Conservation (phyloP, 352 stramenopile genomes). For the Globisporangium barbulae region DNA sequence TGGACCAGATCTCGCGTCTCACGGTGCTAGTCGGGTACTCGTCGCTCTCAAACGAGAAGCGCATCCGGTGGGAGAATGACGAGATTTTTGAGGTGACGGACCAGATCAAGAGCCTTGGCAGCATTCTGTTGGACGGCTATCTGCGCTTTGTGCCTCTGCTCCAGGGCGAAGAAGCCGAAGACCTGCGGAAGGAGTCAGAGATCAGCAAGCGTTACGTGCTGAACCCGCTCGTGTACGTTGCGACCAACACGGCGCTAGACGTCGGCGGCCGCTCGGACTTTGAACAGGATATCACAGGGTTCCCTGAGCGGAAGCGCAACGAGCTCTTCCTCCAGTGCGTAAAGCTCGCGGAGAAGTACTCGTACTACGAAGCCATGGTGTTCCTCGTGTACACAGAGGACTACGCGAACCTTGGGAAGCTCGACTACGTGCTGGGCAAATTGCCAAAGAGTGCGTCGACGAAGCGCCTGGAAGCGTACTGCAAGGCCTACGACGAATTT, state of each 20-base stretch:
- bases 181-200: conserved; percentile 56
- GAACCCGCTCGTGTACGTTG: conserved; percentile 72
- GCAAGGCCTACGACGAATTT: conserved; percentile 51
- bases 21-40: conserved; percentile 53
- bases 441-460: conserved; percentile 41
- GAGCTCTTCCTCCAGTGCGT: conserved; percentile 59
- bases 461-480: conserved; percentile 69
- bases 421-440: conserved; percentile 74
- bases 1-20: conserved; percentile 59
- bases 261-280: conserved; percentile 14
- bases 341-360: conserved; percentile 59
- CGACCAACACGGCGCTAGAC: conserved; percentile 30
- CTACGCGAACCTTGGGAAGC: conserved; percentile 44
- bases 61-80: conserved; percentile 43
- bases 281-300: conserved; percentile 17
- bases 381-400: conserved; percentile 68
- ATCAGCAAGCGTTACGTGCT: conserved; percentile 58
- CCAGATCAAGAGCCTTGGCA: conserved; percentile 57
- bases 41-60: conserved; percentile 21
- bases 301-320: conserved; percentile 35
- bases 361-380: conserved; percentile 85
- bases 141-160: conserved; percentile 38
- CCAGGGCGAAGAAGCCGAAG: conserved; percentile 42
- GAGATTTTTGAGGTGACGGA: conserved; percentile 66
- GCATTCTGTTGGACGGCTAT: conserved; percentile 53